Evolutionary conservation across 257 asterid species (phyloP), one percentile per base, ranked within the genome.

Genomic region (Mentha longifolia): DNA sequence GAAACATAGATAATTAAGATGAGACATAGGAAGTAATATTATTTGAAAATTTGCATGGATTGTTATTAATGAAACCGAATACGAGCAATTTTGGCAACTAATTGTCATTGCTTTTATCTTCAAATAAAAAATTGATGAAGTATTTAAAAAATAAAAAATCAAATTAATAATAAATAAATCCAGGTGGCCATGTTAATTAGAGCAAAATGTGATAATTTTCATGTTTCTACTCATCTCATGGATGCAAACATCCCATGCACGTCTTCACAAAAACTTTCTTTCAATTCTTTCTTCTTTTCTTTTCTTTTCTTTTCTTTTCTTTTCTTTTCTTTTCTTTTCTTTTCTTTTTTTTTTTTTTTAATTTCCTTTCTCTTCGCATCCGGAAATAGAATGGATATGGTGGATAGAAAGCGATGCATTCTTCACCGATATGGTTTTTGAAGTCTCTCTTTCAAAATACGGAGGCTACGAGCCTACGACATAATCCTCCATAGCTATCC

Each of bases 351-450:
- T n/a, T n/a, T n/a, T n/a, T n/a, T n/a, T n/a, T n/a, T n/a, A n/a
- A n/a, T n/a, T n/a, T n/a, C n/a, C n/a, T n/a, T n/a, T n/a, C n/a
- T n/a, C n/a, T 3, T 62, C 85, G 0, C 86, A 83, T 56, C 85
- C 84, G 1, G 86, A 85, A 60, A 68, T 72, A 15, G 88, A n/a
- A n/a, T n/a, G n/a, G n/a, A n/a, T n/a, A n/a, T n/a, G n/a, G n/a
- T n/a, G n/a, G n/a, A n/a, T n/a, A 85, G 87, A 85, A n/a, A 76
- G 81, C 55, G 86, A 83, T 71, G 86, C 88, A 3, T 67, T 85
- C 68, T 78, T 85, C 65, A 85, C 88, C 0, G 86, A 83, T 5
- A 78, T 81, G 85, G 25, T 14, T 2, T 83, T 85, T 7, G 84
- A 83, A 50, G 67, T 83, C 52, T 86, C 88, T 0, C 22, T 77